A percentile compares a stretch with the other conserved stretches of the same genome.
Conservation (phyloP, 163 green algal genomes). For the Smithsoniella earleae region DNA sequence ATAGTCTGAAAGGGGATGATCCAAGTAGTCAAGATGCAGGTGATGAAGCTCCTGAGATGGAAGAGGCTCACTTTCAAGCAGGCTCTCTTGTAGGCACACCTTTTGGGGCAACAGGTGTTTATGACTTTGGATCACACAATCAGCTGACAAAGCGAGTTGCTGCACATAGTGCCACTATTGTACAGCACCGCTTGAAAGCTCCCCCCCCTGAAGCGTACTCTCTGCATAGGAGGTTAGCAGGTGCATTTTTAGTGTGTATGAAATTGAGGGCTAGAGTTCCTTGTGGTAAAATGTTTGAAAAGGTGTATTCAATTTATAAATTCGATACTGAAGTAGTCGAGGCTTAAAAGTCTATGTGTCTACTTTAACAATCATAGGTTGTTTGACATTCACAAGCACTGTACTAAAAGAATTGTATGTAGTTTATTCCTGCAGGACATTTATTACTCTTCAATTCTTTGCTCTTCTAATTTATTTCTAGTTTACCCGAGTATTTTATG, state of each 20-base stretch:
- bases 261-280: conserved; percentile 65
- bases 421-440: no score
- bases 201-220: conserved; percentile 90
- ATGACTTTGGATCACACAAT: conserved; percentile 69
- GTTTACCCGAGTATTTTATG: no score
- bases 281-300: conserved; percentile 52
- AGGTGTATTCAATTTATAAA: conserved; percentile 32
- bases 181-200: conserved; percentile 84
- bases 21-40: conserved; percentile 46
- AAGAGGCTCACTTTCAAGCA: conserved; percentile 83
- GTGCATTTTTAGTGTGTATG: conserved; percentile 91
- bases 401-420: no score
- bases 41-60: conserved; percentile 74
- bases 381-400: no score
- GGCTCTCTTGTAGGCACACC: conserved; percentile 81
- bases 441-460: no score
- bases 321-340: background rate
- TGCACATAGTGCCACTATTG: conserved; percentile 72
- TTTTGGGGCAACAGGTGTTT: conserved; percentile 62
- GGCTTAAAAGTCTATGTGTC: no score
- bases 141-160: conserved; percentile 53
- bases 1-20: conserved; percentile 9
- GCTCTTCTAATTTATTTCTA: no score
- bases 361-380: no score
- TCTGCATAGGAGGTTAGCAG: conserved; percentile 85